Evolutionary conservation across 1,284 basidiomycete species (phyloP).

Genomic region (Fomitopsis betulina): DNA sequence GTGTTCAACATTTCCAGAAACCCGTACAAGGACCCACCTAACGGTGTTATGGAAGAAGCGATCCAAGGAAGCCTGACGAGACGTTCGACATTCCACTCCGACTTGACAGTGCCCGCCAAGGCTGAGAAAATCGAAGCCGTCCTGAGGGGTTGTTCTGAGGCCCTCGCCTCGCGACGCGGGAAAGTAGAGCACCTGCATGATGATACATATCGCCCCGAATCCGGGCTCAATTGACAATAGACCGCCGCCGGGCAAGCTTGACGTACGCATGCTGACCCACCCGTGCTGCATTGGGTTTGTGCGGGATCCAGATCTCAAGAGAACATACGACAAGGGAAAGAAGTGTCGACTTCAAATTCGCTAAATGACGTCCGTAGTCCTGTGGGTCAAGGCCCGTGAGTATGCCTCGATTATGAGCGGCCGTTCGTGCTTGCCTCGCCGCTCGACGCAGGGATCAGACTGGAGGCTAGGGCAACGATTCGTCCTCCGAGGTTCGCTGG

Average conservation of each 20-base stretch:
- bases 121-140: not conserved
- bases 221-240: not conserved
- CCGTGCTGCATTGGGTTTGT: not conserved
- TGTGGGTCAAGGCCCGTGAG: too few species aligned
- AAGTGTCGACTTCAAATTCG: too few species aligned
- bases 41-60: not conserved
- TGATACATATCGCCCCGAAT: not conserved
- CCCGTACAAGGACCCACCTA: not conserved
- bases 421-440: too few species aligned
- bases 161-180: not conserved
- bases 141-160: not conserved
- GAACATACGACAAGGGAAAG: too few species aligned
- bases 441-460: too few species aligned
- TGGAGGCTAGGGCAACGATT: too few species aligned
- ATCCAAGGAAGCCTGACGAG: not conserved
- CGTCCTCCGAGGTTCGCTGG: too few species aligned
- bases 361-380: too few species aligned
- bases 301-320: not conserved
- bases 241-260: not conserved
- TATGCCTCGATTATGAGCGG: too few species aligned
- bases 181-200: not conserved
- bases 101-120: not conserved
- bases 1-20: not conserved
- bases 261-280: not conserved
- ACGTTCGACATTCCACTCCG: not conserved